Evolutionary conservation across 164 flowering plant species (phyloP).

Genomic region (Vitis riparia): DNA sequence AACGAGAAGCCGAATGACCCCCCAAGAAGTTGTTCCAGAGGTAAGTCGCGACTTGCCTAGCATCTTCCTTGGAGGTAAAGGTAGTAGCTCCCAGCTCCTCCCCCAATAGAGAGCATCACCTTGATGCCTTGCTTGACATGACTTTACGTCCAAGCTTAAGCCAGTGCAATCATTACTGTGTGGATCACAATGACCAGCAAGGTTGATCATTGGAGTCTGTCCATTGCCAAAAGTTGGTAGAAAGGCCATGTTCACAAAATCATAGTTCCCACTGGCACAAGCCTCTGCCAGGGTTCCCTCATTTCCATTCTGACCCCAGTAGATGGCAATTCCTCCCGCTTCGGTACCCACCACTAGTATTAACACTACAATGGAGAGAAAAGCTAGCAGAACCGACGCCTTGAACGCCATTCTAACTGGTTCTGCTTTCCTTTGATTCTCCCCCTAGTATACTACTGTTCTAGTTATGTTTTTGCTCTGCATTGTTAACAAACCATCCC

Average conservation of each 20-base stretch:
- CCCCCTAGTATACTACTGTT: too few relatives aligned
- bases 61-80: background rate
- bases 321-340: conserved; percentile 20
- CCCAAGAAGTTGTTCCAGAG: conserved; percentile 12
- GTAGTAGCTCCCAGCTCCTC: conserved; percentile 10
- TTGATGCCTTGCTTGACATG: conserved; percentile 11
- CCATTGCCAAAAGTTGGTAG: conserved; percentile 5
- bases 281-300: conserved; percentile 19
- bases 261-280: background rate
- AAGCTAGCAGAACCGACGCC: too few relatives aligned
- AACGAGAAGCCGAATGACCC: background rate
- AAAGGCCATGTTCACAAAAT: background rate
- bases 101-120: conserved; percentile 8
- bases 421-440: too few relatives aligned
- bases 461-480: too few relatives aligned
- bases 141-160: conserved; percentile 7
- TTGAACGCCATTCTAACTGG: too few relatives aligned
- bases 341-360: background rate
- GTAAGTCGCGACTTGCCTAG: conserved; percentile 5
- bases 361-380: too few relatives aligned
- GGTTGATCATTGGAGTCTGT: conserved; percentile 4
- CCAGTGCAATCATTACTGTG: conserved; percentile 3
- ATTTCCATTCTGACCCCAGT: conserved; percentile 28
- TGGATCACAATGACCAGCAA: conserved; percentile 8
- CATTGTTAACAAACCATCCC: too few relatives aligned